A percentile compares a stretch with the other conserved stretches of the same genome.
Conservation (phyloP, 768 basidiomycete genomes). For the Mycena albidolilacea region DNA sequence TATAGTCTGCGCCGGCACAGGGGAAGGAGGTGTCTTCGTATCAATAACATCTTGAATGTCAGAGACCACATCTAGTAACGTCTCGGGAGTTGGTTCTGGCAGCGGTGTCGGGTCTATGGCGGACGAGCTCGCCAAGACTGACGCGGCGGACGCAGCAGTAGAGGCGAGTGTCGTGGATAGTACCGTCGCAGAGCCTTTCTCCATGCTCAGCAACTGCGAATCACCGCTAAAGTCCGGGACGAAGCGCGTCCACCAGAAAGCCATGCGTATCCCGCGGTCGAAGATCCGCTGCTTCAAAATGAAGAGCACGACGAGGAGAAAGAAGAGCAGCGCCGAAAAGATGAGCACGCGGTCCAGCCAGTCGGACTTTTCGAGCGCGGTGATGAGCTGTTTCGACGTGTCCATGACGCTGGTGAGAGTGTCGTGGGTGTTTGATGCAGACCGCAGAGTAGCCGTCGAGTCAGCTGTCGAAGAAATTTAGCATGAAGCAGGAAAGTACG, state of each 20-base stretch:
- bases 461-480: conserved; percentile 64
- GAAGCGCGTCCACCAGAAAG: conserved; percentile 91
- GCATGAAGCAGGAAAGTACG: not conserved
- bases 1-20: conserved; percentile 14
- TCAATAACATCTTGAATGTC: not conserved
- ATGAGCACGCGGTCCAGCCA: conserved; percentile 93
- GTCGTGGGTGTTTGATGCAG: conserved; percentile 85
- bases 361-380: conserved; percentile 90
- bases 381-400: conserved; percentile 89
- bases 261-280: conserved; percentile 82
- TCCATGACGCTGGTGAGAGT: conserved; percentile 77
- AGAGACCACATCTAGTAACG: conserved; percentile 5
- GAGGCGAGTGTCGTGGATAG: conserved; percentile 28
- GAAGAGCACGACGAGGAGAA: conserved; percentile 86
- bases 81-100: conserved; percentile 8
- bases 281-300: conserved; percentile 91
- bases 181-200: conserved; percentile 48
- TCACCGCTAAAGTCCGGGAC: conserved; percentile 67
- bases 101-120: not conserved
- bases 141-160: conserved; percentile 17
- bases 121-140: conserved; percentile 23
- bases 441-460: conserved; percentile 82
- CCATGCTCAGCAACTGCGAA: conserved; percentile 50
- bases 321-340: conserved; percentile 84
- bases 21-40: conserved; percentile 5